Percentiles rank a stretch among this genome's conserved stretches.
Conservation (phyloP, 257 asterid genomes). For the Solanum sejunctum region DNA sequence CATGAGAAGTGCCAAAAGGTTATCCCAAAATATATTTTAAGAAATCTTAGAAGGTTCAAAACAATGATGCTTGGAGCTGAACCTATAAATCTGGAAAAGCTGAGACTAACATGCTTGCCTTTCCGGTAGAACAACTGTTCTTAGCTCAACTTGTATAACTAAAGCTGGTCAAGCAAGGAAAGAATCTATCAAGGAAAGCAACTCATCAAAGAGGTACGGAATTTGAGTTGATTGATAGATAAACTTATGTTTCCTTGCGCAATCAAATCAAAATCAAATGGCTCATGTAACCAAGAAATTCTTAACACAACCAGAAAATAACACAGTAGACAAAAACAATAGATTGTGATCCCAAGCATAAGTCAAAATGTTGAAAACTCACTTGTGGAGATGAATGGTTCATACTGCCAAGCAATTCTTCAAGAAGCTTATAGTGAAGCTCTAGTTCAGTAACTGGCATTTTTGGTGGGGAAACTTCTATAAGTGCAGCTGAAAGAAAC, state of each 20-base stretch:
- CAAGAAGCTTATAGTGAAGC: constrained; percentile 66
- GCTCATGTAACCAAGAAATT: background rate
- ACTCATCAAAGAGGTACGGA: background rate
- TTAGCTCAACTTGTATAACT: background rate
- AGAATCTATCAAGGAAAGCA: background rate
- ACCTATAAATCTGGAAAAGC: background rate
- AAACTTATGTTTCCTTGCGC: background rate
- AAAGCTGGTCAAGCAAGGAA: background rate
- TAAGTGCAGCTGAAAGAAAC: constrained; percentile 82
- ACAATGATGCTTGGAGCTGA: background rate
- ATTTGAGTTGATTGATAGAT: background rate
- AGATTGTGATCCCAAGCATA: background rate
- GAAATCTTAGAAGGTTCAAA: background rate
- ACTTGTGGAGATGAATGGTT: constrained; percentile 95
- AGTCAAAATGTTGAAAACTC: constrained; percentile 19
- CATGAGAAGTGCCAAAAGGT: background rate
- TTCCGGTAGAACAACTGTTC: background rate
- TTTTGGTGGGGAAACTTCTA: constrained; percentile 75
- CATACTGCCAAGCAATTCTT: constrained; percentile 84
- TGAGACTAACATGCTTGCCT: background rate
- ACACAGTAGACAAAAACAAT: background rate
- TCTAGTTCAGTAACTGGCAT: constrained; percentile 58
- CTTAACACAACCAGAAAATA: background rate
- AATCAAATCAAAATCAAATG: background rate
- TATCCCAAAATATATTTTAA: background rate